These are phyloP conservation scores for Coffea canephora DNA, from an alignment of 257 asterid species.

Conservation along the genomic window DNA sequence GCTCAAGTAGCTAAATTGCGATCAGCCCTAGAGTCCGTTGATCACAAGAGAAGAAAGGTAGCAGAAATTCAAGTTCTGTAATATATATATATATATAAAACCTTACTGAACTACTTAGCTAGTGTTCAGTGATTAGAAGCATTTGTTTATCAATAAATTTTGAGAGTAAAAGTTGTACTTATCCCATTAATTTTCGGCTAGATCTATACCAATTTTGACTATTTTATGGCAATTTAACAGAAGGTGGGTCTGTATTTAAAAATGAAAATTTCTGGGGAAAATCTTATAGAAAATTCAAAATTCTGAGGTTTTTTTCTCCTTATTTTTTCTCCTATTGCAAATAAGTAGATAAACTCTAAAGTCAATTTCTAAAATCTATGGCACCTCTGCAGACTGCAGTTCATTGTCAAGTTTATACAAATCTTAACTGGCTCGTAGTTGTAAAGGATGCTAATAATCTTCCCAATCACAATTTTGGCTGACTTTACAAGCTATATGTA, in stretches of 20 bases:
- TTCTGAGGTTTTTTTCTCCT: neutral
- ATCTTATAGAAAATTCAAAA: neutral
- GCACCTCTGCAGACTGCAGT: neutral
- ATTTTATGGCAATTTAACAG: neutral
- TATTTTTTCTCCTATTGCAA: neutral
- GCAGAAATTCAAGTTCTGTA: neutral
- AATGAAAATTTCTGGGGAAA: neutral
- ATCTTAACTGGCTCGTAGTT: neutral
- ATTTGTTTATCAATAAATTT: neutral
- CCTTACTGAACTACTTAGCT: neutral
- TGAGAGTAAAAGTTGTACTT: neutral
- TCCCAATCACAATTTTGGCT: neutral
- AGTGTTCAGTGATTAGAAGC: neutral
- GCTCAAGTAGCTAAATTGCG: conserved; percentile 96
- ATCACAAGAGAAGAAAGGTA: conserved; percentile 98
- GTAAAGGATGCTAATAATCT: neutral
- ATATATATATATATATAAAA: neutral
- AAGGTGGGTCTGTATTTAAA: neutral
- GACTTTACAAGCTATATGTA: neutral
- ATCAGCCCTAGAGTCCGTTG: conserved; percentile 96
- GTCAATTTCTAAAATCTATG: neutral
- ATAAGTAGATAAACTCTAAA: no score
- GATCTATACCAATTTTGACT: neutral
- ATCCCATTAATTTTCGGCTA: neutral
- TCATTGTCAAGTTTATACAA: neutral